These are phyloP conservation scores for Cordyceps pruinosa DNA, from an alignment of 2,329 filamentous ascomycete species.

Conservation along the genomic window DNA sequence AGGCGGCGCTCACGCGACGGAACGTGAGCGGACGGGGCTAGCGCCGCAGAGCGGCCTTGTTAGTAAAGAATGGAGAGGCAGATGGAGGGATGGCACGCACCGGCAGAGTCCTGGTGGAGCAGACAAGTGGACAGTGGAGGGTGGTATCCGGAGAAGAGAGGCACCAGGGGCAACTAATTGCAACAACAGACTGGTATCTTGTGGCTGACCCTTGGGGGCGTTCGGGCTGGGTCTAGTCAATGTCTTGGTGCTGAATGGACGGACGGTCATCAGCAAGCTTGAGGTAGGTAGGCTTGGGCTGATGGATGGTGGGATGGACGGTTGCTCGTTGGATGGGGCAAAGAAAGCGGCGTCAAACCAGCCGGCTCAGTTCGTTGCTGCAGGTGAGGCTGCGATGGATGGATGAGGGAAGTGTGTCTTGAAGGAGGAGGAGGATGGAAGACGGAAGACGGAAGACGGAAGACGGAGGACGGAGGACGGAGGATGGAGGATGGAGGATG, in stretches of 20 bases:
- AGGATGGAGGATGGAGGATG: neutral
- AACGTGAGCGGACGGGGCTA: conserved; percentile 2
- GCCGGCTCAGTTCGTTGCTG: neutral
- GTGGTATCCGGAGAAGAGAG: conserved; percentile 13
- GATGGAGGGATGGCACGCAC: conserved; percentile 9
- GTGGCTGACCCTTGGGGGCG: conserved; percentile 2
- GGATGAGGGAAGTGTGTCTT: too few species aligned
- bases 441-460: too few species aligned
- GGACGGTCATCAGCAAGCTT: neutral
- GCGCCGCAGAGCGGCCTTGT: conserved; percentile 8
- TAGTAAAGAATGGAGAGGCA: conserved; percentile 7
- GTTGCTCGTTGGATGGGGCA: conserved; percentile 9
- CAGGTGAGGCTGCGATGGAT: conserved; percentile 10
- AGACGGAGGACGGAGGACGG: too few species aligned
- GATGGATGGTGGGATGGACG: conserved; percentile 8
- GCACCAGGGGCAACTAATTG: conserved; percentile 5
- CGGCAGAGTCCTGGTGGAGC: conserved; percentile 1
- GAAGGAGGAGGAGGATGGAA: too few species aligned
- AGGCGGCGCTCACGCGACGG: conserved; percentile 7
- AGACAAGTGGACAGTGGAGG: conserved; percentile 12
- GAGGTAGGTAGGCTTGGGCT: neutral
- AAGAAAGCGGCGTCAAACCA: neutral
- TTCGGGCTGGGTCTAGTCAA: neutral
- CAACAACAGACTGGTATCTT: conserved; percentile 9
- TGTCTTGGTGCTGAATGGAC: conserved; percentile 5